Conservation (phyloP, 306 rosid genomes). For the Vigna angularis region DNA sequence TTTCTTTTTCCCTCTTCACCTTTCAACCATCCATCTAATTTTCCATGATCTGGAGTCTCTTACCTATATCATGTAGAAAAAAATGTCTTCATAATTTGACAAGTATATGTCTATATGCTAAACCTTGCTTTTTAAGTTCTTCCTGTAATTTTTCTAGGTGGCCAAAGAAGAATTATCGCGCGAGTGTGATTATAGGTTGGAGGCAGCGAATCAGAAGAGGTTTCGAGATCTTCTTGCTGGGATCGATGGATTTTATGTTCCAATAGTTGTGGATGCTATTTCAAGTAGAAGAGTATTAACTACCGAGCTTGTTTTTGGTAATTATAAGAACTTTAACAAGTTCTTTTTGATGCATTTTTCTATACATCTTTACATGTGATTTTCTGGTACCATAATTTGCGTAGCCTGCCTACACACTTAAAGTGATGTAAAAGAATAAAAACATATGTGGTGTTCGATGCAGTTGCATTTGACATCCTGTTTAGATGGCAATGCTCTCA, state of each 20-base stretch:
- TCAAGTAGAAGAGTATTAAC: conserved; percentile 85
- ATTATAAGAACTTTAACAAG: conserved; percentile 23
- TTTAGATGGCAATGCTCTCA: conserved; percentile 13
- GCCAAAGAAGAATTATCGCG: conserved; percentile 93
- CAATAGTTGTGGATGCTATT: conserved; percentile 75
- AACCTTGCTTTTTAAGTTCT: conserved; percentile 36
- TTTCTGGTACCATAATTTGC: conserved; percentile 30
- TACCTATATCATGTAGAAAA: conserved; percentile 25
- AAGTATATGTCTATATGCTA: conserved; percentile 27
- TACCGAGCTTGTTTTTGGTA: conserved; percentile 84
- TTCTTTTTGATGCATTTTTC: conserved; percentile 37
- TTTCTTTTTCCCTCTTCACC: conserved; percentile 31
- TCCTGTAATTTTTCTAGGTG: conserved; percentile 60
- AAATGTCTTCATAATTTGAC: conserved; percentile 26
- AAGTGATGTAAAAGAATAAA: conserved; percentile 13
- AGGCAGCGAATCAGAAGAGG: conserved; percentile 83
- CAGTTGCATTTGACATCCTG: conserved; percentile 22
- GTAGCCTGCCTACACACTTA: not conserved
- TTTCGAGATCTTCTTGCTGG: conserved; percentile 68
- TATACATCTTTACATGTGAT: conserved; percentile 25
- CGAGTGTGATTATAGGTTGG: conserved; percentile 92
- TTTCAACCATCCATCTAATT: conserved; percentile 12
- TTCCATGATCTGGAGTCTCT: conserved; percentile 16
- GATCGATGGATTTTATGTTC: conserved; percentile 79
- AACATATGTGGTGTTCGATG: conserved; percentile 4